Base-by-base conservation (phyloP, 495 filamentous ascomycete species). In the Trichocladium uniseriatum region DNA sequence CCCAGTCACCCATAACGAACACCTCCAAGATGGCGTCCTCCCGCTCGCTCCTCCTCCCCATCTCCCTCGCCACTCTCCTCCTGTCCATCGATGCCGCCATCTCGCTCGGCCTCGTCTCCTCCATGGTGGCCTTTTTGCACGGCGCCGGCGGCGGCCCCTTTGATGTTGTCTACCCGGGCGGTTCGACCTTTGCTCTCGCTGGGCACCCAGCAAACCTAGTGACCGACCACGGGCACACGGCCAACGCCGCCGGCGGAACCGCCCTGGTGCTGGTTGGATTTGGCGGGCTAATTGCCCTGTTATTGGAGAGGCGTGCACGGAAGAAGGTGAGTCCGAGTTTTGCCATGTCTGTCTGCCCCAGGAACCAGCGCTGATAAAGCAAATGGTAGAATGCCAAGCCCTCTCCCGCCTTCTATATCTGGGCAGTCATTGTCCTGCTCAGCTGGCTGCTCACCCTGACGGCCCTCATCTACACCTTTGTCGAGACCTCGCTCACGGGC, bases 231-330 rank as follows among this genome's bases (percentile, higher is more conserved):
- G 72, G 74, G 6, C 71, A 77, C 46, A 69, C 67, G 2, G 65
- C 61, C 42, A 79, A 77, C 51, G 74, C 68, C 9, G 73, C 73
- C 15, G 68, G 71, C 0, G 75, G 71, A 1, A 76, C 73, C 2
- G 72, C 71, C 0, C 63, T 78, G 20, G 62, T 77, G 8, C 43
- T 76, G 4, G 59, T 77, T 38, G 66, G 71, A n/a, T 61, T 72
- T 24, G 69, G 70, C 0, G 70, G 75, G 1, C 49, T 69, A 27
- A 36, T 75, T 13, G 66, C 68, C 0, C 62, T 75, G 22, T 61
- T 48, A 44, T 53, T 69, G 28, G 64, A 67, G 48, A 38, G 55
- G 16, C 58, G 62, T 52, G 60, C 59, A 7, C 53, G 57, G 37
- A 60, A 51, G 38, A 60, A 42, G 48, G 50, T 59, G 28, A 32